A percentile compares a stretch with the other conserved stretches of the same genome.
Evolutionary conservation across 2,329 filamentous ascomycete species (phyloP).

Genomic region (Curvularia lunata): DNA sequence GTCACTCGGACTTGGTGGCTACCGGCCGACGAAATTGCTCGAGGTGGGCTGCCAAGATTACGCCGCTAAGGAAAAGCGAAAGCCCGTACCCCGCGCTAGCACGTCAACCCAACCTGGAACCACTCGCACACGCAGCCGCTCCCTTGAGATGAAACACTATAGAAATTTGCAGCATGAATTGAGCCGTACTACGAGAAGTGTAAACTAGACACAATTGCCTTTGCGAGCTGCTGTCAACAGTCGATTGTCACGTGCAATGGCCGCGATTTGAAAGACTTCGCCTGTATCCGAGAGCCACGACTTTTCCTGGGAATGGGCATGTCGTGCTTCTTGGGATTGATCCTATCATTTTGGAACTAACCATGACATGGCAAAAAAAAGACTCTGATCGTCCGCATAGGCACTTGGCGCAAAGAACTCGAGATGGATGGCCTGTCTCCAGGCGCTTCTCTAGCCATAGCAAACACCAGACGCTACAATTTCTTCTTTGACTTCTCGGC

Average conservation of each 20-base stretch:
- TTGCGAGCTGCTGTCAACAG: neutral
- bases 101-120: neutral
- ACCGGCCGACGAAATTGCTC: constrained; percentile 29
- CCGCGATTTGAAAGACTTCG: neutral
- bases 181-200: neutral
- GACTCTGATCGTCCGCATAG: too few species aligned
- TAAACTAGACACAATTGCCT: too few species aligned
- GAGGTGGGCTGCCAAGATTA: constrained; percentile 29
- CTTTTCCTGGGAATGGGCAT: neutral
- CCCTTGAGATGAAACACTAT: neutral
- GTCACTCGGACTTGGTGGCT: constrained; percentile 14
- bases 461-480: constrained; percentile 22
- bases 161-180: neutral
- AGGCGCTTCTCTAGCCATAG: too few species aligned
- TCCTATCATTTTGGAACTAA: neutral
- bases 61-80: constrained; percentile 23
- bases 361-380: neutral
- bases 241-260: neutral
- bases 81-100: constrained; percentile 21
- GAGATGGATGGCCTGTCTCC: neutral
- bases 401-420: neutral
- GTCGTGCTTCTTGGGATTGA: neutral
- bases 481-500: constrained; percentile 53
- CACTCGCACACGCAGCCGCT: neutral
- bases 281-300: neutral